Evolutionary conservation across 805 yeast genomes (phyloP), one percentile per base, ranked within the genome.

Genomic region (Blastobotrys muscicola): DNA sequence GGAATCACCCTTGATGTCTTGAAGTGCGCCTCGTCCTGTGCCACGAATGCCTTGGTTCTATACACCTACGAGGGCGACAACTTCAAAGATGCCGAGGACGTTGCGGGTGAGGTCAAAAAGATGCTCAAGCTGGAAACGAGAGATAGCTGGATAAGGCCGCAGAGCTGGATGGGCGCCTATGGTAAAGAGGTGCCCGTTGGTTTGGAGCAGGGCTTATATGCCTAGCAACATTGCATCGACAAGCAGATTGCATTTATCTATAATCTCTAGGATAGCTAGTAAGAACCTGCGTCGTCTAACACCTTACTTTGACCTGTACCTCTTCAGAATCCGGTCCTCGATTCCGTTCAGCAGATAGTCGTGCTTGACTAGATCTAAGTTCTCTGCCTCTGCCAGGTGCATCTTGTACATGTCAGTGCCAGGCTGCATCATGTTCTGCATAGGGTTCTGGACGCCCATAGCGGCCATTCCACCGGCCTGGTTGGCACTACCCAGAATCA

Each of bases 31-130:
- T 6, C 23, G 9, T 13, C 44, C 11, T 41, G 44, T 13, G 50
- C 48, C 16, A 20, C 26, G 4, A 31, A 45, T 8, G 63, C 60
- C 0, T 32, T 61, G 1, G 74, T 75, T 8, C 67, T 75, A 12
- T 79, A 71, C 57, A 94, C 82, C 1, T 86, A 85, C 60, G 97
- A 89, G 59, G 97, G 97, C 30, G 97, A 89, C 60, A 90, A 90
- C 59, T 73, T 80, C 26, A 56, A 61, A 14, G 95, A 87, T 59
- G 92, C 94, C 6, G 67, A 66, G 36, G 48, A 57, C 8, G 60
- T 82, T 47, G 78, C 83, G 2, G 48, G 49, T 9, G 59, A 61
- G 29, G 58, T 70, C 2, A 50, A 58, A 4, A 51, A 61, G 3
- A 47, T 65, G 13, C 52, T 67, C 23, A 57, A 50, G 4, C 33